Conservation (phyloP, 345 rosid genomes). For the Euclidium syriacum region DNA sequence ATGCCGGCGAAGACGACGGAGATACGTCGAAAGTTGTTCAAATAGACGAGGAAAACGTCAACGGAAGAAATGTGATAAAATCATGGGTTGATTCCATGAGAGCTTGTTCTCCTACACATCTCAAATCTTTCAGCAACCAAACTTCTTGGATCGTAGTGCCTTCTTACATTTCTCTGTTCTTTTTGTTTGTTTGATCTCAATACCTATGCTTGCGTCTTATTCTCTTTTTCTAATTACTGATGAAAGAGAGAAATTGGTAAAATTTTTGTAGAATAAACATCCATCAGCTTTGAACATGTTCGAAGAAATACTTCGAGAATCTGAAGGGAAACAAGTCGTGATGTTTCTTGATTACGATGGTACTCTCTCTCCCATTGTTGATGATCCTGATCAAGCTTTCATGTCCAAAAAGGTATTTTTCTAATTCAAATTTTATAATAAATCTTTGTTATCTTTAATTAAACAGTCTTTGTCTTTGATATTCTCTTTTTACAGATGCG, state of each 20-base stretch:
- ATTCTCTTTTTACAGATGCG: slow-evolving; percentile 42
- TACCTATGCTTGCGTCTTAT: background rate
- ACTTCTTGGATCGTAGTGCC: background rate
- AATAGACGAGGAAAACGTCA: slow-evolving; percentile 42
- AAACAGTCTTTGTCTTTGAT: background rate
- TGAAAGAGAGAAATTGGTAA: too few relatives aligned
- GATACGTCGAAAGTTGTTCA: too few relatives aligned
- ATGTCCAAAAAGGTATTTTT: slow-evolving; percentile 53
- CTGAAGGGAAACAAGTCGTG: slow-evolving; percentile 60
- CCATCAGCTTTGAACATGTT: slow-evolving; percentile 70
- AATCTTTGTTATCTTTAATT: background rate
- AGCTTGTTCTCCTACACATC: slow-evolving; percentile 65
- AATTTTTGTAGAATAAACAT: slow-evolving; percentile 43
- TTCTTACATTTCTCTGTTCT: slow-evolving; percentile 30
- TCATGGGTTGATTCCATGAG: slow-evolving; percentile 68
- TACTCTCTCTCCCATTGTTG: too few relatives aligned
- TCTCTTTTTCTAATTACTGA: too few relatives aligned
- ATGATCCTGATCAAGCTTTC: slow-evolving; percentile 70
- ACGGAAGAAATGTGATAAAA: slow-evolving; percentile 33
- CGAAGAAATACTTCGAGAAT: slow-evolving; percentile 47
- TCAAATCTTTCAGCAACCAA: slow-evolving; percentile 20
- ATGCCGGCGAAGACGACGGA: slow-evolving; percentile 29
- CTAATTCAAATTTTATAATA: background rate
- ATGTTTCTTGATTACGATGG: slow-evolving; percentile 80
- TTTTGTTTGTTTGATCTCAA: too few relatives aligned